phyloP scores from a whole-genome alignment of 2,329 filamentous ascomycete species.

The Cladophialophora bantiana region DNA sequence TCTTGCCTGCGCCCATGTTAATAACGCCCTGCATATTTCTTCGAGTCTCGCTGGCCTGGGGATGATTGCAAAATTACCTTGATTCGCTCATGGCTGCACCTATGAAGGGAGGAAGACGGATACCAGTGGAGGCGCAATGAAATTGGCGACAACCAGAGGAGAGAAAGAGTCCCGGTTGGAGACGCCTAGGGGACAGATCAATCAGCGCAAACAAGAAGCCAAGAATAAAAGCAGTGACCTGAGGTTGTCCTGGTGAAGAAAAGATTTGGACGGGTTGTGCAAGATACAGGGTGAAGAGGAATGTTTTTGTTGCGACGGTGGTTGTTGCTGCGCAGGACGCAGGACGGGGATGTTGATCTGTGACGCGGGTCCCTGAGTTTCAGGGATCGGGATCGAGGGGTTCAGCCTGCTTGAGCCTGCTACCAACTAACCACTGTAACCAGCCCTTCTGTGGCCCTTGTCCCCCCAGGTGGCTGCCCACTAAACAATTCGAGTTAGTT shows the following conservation, averaged over 20 bases:
- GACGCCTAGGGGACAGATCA: background rate
- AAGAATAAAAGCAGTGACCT: background rate
- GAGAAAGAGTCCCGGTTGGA: background rate
- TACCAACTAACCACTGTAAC: background rate
- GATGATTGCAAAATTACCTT: conserved; percentile 53
- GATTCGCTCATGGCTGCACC: conserved; percentile 67
- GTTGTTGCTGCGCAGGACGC: conserved; percentile 15
- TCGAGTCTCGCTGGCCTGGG: background rate
- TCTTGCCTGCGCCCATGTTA: conserved; percentile 74
- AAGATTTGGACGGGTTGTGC: background rate
- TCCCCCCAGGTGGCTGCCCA: background rate
- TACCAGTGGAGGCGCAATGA: conserved; percentile 1
- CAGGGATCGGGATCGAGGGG: conserved; percentile 14
- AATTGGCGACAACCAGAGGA: background rate
- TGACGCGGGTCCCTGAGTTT: conserved; percentile 21
- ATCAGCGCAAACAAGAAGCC: background rate
- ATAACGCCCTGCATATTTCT: conserved; percentile 2
- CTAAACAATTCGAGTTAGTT: background rate
- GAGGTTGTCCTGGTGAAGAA: background rate
- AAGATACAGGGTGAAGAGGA: background rate
- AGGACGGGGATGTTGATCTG: conserved; percentile 4
- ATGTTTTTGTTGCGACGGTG: conserved; percentile 16
- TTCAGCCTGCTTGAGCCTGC: background rate
- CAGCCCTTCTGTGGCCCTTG: background rate
- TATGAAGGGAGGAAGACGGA: background rate